These are phyloP conservation scores for Tetragonia tetragonoides DNA, from an alignment of 148 eudicot genomes.

Conservation along the genomic window DNA sequence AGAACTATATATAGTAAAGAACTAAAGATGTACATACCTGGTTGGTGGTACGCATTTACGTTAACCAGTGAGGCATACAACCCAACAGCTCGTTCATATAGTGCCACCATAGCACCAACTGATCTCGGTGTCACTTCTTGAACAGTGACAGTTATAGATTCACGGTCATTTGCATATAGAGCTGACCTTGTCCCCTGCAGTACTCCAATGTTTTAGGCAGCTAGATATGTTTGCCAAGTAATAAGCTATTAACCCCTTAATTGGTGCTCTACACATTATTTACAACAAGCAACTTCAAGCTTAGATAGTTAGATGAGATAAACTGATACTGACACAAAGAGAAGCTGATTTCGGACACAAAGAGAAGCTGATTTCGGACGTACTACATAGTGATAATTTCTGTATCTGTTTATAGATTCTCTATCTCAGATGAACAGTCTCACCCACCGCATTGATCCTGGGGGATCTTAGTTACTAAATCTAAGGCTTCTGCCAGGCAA, in stretches of 20 bases:
- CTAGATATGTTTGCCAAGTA: background rate
- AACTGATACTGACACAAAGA: background rate
- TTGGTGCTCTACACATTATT: background rate
- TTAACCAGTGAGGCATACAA: conserved; percentile 87
- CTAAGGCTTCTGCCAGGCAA: background rate
- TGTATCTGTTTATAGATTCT: background rate
- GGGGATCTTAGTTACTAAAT: background rate
- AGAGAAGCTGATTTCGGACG: background rate
- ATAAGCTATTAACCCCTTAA: too few relatives aligned
- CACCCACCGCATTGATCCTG: background rate
- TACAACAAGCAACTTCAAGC: background rate
- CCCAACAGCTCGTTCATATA: conserved; percentile 98
- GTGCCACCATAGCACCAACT: conserved; percentile 89
- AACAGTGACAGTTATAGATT: conserved; percentile 90
- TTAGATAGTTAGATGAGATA: background rate
- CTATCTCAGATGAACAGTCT: background rate
- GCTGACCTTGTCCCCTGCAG: conserved; percentile 97
- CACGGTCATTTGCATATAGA: conserved; percentile 84
- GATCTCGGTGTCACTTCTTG: conserved; percentile 97
- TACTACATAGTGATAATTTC: background rate
- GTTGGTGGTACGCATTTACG: conserved; percentile 97
- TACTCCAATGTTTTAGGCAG: conserved; percentile 21
- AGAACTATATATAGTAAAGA: background rate
- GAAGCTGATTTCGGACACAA: background rate
- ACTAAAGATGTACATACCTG: conserved; percentile 49